These are phyloP conservation scores for Diaporthe amygdali DNA, from an alignment of 2,329 filamentous ascomycete species.

Conservation along the genomic window DNA sequence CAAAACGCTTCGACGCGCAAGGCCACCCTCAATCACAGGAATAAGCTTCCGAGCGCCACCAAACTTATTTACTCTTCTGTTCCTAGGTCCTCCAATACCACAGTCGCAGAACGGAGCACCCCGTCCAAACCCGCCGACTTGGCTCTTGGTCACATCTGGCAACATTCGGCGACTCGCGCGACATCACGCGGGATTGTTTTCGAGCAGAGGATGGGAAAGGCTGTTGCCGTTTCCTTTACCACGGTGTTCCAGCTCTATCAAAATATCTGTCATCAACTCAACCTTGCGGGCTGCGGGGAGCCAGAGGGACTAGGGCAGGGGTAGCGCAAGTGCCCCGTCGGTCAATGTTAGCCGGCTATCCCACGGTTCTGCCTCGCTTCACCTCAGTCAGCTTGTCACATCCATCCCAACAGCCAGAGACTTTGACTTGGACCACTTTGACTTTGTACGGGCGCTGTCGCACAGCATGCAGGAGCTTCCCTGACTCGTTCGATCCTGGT, in stretches of 20 bases:
- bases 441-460: neutral
- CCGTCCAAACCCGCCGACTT: neutral
- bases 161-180: neutral
- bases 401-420: neutral
- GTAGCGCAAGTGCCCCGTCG: too few species aligned
- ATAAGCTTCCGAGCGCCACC: conserved; percentile 12
- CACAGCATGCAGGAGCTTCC: conserved; percentile 7
- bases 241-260: neutral
- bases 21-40: neutral
- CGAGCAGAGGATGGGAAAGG: neutral
- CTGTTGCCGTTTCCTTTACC: neutral
- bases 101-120: neutral
- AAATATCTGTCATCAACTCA: neutral
- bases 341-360: neutral
- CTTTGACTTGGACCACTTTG: neutral
- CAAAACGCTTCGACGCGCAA: neutral
- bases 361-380: neutral
- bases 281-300: neutral
- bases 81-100: neutral
- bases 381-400: neutral
- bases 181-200: neutral
- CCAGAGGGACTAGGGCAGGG: neutral
- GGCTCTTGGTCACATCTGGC: neutral
- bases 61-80: neutral
- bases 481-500: conserved; percentile 5